A percentile compares a stretch with the other conserved stretches of the same genome.
These are phyloP conservation scores for Nothomitra cinnamomea DNA, from an alignment of 2,329 filamentous ascomycete species.

Conservation along the genomic window DNA sequence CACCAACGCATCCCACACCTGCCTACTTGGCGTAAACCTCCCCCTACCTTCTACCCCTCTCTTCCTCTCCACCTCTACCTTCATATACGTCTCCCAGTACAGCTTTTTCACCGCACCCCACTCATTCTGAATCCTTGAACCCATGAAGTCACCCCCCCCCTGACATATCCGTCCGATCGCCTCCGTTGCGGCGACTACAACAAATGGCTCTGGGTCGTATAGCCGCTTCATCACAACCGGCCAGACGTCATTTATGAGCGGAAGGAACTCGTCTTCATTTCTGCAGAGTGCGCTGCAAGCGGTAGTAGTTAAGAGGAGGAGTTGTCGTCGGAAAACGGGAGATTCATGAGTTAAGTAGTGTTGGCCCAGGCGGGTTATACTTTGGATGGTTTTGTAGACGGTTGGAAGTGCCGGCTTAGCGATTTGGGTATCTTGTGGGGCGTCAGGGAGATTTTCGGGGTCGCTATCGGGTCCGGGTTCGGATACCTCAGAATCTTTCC, in stretches of 20 bases:
- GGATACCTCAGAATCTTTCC: constrained; percentile 6
- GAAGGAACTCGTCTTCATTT: constrained; percentile 72
- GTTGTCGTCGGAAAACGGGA: constrained; percentile 55
- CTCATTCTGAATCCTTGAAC: constrained; percentile 53
- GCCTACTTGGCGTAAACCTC: constrained; percentile 15
- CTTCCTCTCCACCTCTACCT: constrained; percentile 7
- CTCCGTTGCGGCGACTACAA: constrained; percentile 52
- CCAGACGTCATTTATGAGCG: constrained; percentile 82
- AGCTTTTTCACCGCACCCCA: constrained; percentile 38
- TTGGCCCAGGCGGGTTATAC: constrained; percentile 66
- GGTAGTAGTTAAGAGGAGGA: constrained; percentile 60
- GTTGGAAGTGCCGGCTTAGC: constrained; percentile 19
- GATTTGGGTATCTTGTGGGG: constrained; percentile 13
- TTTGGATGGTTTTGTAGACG: constrained; percentile 26
- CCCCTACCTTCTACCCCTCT: constrained; percentile 20
- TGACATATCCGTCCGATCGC: constrained; percentile 52
- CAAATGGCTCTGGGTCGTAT: constrained; percentile 48
- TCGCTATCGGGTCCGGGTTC: constrained; percentile 18
- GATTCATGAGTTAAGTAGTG: constrained; percentile 81
- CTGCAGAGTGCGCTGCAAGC: constrained; percentile 54
- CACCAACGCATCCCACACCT: constrained; percentile 47
- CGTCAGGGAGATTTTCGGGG: constrained; percentile 19
- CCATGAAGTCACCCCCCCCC: constrained; percentile 66
- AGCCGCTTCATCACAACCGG: constrained; percentile 57
- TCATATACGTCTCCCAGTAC: constrained; percentile 12